phyloP scores from a whole-genome alignment of 805 yeast genomes.

The Komagataella pseudopastoris region DNA sequence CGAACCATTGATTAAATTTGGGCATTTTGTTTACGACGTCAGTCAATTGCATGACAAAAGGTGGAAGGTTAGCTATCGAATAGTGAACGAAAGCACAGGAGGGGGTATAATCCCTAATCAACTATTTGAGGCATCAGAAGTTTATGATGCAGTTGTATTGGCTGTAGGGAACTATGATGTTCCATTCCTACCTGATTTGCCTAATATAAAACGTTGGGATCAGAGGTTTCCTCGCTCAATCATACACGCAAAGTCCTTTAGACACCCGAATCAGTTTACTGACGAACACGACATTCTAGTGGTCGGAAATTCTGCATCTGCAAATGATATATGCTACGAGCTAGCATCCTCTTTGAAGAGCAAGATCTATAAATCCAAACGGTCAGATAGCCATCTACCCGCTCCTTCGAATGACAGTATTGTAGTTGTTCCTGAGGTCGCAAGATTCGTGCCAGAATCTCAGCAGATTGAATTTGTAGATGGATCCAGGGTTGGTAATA shows the following conservation, averaged over 20 bases:
- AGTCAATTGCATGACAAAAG: conserved; percentile 11
- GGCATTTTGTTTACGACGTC: conserved; percentile 33
- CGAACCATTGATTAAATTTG: conserved; percentile 23
- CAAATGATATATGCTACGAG: conserved; percentile 57
- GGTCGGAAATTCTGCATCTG: conserved; percentile 70
- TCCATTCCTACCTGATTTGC: conserved; percentile 44
- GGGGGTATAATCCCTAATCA: conserved; percentile 12
- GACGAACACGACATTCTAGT: conserved; percentile 33
- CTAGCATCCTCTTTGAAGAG: conserved; percentile 28
- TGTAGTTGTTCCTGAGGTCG: conserved; percentile 28
- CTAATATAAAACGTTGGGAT: conserved; percentile 38
- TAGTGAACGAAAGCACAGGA: conserved; percentile 16
- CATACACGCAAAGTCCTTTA: conserved; percentile 44
- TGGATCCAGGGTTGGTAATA: conserved; percentile 27
- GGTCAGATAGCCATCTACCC: conserved; percentile 30
- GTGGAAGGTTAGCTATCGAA: conserved; percentile 30
- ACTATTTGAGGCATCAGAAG: conserved; percentile 13
- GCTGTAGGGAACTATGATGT: conserved; percentile 51
- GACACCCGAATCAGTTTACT: conserved; percentile 26
- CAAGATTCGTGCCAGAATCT: conserved; percentile 21
- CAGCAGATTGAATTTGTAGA: conserved; percentile 30
- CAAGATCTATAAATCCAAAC: conserved; percentile 31
- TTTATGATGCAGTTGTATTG: conserved; percentile 47
- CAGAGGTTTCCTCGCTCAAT: conserved; percentile 29
- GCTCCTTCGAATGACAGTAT: conserved; percentile 29